Base-by-base conservation (phyloP, 2,329 filamentous ascomycete species). In the Tolypocladium inflatum region DNA sequence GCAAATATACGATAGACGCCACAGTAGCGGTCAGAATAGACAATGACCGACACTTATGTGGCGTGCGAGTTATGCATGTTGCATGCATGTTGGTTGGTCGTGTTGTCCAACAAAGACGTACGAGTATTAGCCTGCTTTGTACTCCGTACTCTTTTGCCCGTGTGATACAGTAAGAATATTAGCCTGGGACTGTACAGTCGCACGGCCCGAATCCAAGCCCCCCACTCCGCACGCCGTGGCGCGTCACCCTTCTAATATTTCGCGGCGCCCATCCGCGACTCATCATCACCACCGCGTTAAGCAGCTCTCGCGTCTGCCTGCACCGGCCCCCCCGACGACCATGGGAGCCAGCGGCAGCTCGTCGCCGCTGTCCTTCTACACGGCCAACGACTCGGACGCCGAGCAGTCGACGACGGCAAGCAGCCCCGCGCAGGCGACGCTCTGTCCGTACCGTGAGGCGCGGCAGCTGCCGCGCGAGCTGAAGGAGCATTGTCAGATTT, bases 401-500 rank as follows among this genome's bases (percentile, higher is more conserved):
- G 60, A 65, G 30, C 64, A 67, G 55, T 73, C 70, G 35, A 74
- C 73, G 0, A 67, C 70, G 21, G 72, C 72, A 13, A 74, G 70
- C 60, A 75, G 71, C 50, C 71, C 71, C 4, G 59, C 63, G 6
- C 68, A 70, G 35, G 62, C 62, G 23, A 62, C 63, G 43, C 65
- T 67, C 7, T 67, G 65, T 54, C 67, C 66, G 5, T 88, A 86
- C 70, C 80, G 81, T 62, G 71, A 77, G n/a, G 78, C 80, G 8
- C 78, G 74, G 60, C 71, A 74, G 48, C 72, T 91, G 15, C 83
- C 86, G 1, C 82, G 79, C 59, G 84, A 88, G 64, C 72, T 92
- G 21, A 81, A 79, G 57, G 77, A 84, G 59, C 85, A 90, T 65
- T 84, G 83, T 63, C 82, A 84, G 58, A 87, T 90, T 51, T 89